These are phyloP conservation scores for Alternaria metachromatica DNA, from an alignment of 2,329 filamentous ascomycete species.

Conservation along the genomic window DNA sequence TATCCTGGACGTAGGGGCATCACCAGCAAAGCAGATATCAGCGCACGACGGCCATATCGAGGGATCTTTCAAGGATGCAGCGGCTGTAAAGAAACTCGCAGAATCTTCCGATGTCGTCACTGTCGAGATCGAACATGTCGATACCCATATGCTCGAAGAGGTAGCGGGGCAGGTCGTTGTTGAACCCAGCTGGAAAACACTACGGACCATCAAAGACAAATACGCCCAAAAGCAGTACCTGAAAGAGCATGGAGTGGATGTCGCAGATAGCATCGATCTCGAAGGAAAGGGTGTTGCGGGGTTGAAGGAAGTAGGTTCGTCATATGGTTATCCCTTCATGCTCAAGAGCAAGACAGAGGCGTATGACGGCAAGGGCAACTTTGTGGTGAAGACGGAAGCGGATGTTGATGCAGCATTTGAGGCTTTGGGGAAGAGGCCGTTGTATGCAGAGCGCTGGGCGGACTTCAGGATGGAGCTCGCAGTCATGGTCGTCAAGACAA, in stretches of 20 bases:
- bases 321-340: slow-evolving; percentile 86
- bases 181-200: slow-evolving; percentile 83
- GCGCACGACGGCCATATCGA: slow-evolving; percentile 75
- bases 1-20: slow-evolving; percentile 76
- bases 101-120: slow-evolving; percentile 79
- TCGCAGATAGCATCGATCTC: slow-evolving; percentile 73
- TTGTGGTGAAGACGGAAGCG: slow-evolving; percentile 63
- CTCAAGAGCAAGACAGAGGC: slow-evolving; percentile 88
- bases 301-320: slow-evolving; percentile 67
- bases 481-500: slow-evolving; percentile 92
- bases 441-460: slow-evolving; percentile 92
- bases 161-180: slow-evolving; percentile 71
- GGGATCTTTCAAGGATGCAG: slow-evolving; percentile 86
- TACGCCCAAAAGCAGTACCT: slow-evolving; percentile 87
- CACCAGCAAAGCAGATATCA: slow-evolving; percentile 86
- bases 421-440: slow-evolving; percentile 68
- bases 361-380: slow-evolving; percentile 88
- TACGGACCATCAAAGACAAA: slow-evolving; percentile 93
- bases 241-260: slow-evolving; percentile 69
- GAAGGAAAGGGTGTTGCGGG: slow-evolving; percentile 65
- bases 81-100: slow-evolving; percentile 81
- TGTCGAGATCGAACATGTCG: slow-evolving; percentile 93
- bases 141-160: slow-evolving; percentile 88
- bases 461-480: slow-evolving; percentile 86
- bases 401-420: slow-evolving; percentile 72